Base-by-base conservation (phyloP, 2,329 filamentous ascomycete genomes). In the Coniochaeta sp. region DNA sequence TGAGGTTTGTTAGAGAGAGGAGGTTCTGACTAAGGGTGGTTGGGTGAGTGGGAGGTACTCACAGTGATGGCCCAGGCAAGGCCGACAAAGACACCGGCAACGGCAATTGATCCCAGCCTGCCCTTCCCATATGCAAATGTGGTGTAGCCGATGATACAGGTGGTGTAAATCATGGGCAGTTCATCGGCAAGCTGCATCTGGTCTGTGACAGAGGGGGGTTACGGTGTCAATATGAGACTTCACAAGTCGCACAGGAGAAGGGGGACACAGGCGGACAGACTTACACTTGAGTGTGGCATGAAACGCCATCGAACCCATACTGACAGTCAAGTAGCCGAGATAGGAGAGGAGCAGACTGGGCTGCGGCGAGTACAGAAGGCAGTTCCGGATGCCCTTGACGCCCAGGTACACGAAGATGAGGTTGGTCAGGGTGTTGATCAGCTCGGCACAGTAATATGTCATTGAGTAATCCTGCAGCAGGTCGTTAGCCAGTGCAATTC, bases 321-420 rank as follows among this genome's bases (percentile, higher is more conserved):
- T 78, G 22, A 82, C 76, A 9, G 76, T 62, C 9, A 79, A 68
- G 57, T 81, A 81, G 22, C 78, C 78, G 14, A 75, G 47, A 52
- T 71, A 79, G n/a, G 71, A 77, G 3, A 95, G 71, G 48, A 87
- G 64, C 68, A 95, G 95, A 53, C 95, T 85, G 13, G 68, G 71
- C 51, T 90, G 87, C 67, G 96, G 89, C 14, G 77, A 76, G 67
- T 95, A 77, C 56, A 76, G 77, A 32, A 86, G 63, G 66, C 89
- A 95, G 66, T 84, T 90, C 51, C 75, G 71, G 55, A 94, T 81
- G 22, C 91, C 91, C 63, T 85, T 86, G 58, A 82, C 70, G 7
- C 89, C 89, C 18, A 95, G 78, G 66, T 78, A 87, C 60, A 95
- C 75, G 67, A 96, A 96, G 24, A 94, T 72, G 3, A 87, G 66